Evolutionary conservation across 1,284 basidiomycete species (phyloP), one percentile per base, ranked within the genome.

Genomic region (Marasmius tenuissimus): DNA sequence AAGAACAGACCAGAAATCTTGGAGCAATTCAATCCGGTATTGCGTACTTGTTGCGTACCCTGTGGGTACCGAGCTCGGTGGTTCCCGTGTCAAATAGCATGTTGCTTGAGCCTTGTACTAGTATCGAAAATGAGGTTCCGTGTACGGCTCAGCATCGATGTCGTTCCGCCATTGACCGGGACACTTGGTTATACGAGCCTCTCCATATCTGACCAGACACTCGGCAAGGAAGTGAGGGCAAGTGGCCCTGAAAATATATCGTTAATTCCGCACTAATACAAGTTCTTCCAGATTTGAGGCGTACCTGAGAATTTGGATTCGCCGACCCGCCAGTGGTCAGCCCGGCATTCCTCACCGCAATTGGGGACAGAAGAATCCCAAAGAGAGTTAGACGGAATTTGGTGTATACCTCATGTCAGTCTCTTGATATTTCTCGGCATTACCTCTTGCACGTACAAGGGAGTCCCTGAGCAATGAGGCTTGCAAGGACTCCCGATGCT

Each of bases 81-180:
- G 80, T 83, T 52, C 71, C 69, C 14, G 80, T 79, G 50, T 78
- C 72, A 63, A 84, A 81, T n/a, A 84, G 68, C 40, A 85, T 68
- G 66, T 84, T 85, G 64, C 80, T 83, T 12, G 83, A 85, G 48
- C 85, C n/a, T 27, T 4, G 2, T 27, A 27, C 27, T 27, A 60
- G 79, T 81, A 69, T 86, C 84, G 65, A 86, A 85, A 60, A 85
- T 83, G 68, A 86, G 75, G 40, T 65, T 76, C 37, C 81, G 78
- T 45, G 67, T 65, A 22, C 70, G 68, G 49, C 75, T 75, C 47
- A 85, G 73, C 8, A 76, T 63, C 10, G 75, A 71, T 8, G 73
- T 82, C 2, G 83, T 82, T 68, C 79, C 73, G 35, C 84, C 83
- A 65, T 85, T 86, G 52, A 86, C 81, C 37, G 72, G 78, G 57